These are phyloP conservation scores for Capronia americana DNA, from an alignment of 2,329 filamentous ascomycete genomes.

Conservation along the genomic window DNA sequence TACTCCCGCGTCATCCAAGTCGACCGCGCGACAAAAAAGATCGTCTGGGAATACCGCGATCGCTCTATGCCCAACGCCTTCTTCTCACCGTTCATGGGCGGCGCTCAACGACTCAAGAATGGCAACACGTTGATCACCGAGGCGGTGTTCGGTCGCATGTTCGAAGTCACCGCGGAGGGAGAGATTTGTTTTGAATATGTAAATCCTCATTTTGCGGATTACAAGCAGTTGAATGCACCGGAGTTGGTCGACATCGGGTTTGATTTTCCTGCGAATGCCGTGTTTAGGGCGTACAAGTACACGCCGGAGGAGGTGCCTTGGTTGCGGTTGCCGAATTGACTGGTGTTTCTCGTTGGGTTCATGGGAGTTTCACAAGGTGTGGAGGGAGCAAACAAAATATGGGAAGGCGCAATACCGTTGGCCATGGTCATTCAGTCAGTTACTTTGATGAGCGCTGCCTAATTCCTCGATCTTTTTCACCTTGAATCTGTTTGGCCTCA, in stretches of 20 bases:
- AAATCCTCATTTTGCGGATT: conserved; percentile 51
- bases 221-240: conserved; percentile 42
- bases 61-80: conserved; percentile 47
- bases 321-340: conserved; percentile 37
- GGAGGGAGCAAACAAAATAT: neutral
- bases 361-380: neutral
- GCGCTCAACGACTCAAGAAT: conserved; percentile 50
- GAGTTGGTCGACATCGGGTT: conserved; percentile 42
- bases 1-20: conserved; percentile 54
- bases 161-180: conserved; percentile 53
- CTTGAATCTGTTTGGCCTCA: neutral
- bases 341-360: neutral
- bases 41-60: conserved; percentile 55
- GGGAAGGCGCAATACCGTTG: neutral
- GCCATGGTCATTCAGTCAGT: neutral
- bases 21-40: conserved; percentile 47
- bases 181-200: conserved; percentile 55
- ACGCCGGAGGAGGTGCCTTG: conserved; percentile 51
- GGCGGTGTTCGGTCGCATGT: conserved; percentile 52
- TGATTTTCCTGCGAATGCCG: conserved; percentile 50
- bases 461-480: neutral
- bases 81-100: conserved; percentile 58
- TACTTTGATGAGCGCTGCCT: neutral
- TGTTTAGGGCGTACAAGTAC: conserved; percentile 56
- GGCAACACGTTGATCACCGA: conserved; percentile 55